Percentiles rank a stretch among this genome's conserved stretches.
phyloP scores from a whole-genome alignment of 2,329 filamentous ascomycete genomes.

The Colletotrichum costaricense region DNA sequence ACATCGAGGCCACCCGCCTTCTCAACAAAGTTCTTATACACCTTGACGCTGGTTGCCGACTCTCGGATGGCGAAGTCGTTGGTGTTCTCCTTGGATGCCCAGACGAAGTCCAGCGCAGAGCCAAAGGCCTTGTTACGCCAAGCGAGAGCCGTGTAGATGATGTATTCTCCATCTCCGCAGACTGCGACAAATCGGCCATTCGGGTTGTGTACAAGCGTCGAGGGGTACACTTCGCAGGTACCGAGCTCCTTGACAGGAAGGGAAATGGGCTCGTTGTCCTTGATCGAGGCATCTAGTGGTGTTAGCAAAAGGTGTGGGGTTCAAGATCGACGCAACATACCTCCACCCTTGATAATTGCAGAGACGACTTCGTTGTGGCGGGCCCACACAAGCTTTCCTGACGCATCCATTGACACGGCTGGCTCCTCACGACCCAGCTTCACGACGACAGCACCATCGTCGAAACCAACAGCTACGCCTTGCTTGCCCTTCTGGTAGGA shows the following conservation, averaged over 20 bases:
- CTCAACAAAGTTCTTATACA: conserved; percentile 98
- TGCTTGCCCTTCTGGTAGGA: conserved; percentile 95
- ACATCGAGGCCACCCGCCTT: conserved; percentile 90
- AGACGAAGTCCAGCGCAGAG: conserved; percentile 94
- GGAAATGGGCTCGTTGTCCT: conserved; percentile 88
- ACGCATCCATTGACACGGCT: conserved; percentile 95
- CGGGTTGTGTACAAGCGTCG: conserved; percentile 93
- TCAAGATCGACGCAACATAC: conserved; percentile 49
- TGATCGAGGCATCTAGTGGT: conserved; percentile 75
- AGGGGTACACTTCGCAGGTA: conserved; percentile 95
- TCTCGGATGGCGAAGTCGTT: conserved; percentile 99
- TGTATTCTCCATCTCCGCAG: conserved; percentile 98
- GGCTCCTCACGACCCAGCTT: conserved; percentile 98
- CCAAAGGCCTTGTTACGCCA: conserved; percentile 99
- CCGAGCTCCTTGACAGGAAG: conserved; percentile 95
- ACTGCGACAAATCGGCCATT: conserved; percentile 86
- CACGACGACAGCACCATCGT: conserved; percentile 96
- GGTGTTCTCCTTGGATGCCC: conserved; percentile 96
- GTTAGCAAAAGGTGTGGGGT: conserved; percentile 41
- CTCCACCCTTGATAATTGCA: conserved; percentile 91
- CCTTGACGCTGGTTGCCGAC: conserved; percentile 92
- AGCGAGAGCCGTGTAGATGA: conserved; percentile 96
- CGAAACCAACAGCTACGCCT: conserved; percentile 94
- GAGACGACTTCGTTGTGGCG: conserved; percentile 95
- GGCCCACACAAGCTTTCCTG: conserved; percentile 96